Base-by-base conservation (phyloP, 495 filamentous ascomycete genomes). In the Xylaria intraflava region DNA sequence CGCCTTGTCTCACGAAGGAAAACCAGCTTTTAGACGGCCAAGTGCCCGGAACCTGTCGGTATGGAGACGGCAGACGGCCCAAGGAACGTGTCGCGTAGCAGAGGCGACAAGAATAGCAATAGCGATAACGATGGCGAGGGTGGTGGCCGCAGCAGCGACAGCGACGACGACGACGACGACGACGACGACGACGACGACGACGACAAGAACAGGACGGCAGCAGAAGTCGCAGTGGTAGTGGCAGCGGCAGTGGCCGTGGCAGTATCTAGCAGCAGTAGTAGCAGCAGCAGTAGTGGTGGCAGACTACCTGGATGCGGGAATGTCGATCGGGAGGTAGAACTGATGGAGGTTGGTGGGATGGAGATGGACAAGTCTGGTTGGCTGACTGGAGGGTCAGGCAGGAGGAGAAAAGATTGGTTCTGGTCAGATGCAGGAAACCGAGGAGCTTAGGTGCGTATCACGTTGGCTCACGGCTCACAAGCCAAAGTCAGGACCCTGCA, bases 341-440 rank as follows among this genome's bases (percentile, higher is more conserved):
- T 26, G 24, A 48, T 55, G 52, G 45, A 42, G 52, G 39, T 46
- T 41, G 39, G 48, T 51, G 26, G 26, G 51, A 54, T 54, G 51
- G 43, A 26, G 39, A 48, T 56, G 53, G 53, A 56, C 36, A 56
- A 44, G 52, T 53, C 56, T 66, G 61, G 64, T 63, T 66, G 64
- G 64, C 50, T 64, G 58, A 41, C 33, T 3, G 24, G 46, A 56
- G 56, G 48, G 48, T 64, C 51, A 57, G 61, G 58, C 54, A 64
- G 58, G 64, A 49, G 38, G 35, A 22, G 35, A 35, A 47, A 29
- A 49, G 53, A 64, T 66, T 66, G 58, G 54, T 56, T 56, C 35
- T 17, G 60, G 61, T 55, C 57, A 52, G 56, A 66, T 63, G 64
- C 64, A 64, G 56, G 58, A 60, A 66, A 59, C 58, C 61, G 61